Conservation (phyloP, 345 rosid species). For the Carallia brachiata region DNA sequence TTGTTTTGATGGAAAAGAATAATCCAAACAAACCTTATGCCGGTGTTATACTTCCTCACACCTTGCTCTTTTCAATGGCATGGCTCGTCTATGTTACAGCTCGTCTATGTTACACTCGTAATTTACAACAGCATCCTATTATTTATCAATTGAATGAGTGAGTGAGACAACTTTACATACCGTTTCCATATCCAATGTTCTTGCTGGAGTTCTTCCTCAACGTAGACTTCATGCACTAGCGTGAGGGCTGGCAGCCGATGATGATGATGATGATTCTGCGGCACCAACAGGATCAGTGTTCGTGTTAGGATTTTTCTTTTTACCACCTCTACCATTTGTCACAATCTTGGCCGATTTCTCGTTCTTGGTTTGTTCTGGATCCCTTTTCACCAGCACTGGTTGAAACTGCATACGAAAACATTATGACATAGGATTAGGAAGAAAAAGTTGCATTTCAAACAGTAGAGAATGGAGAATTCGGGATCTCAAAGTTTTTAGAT, state of each 20-base stretch:
- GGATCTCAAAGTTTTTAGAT: background rate
- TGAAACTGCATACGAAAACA: conserved; percentile 51
- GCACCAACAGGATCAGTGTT: conserved; percentile 45
- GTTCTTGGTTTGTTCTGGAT: conserved; percentile 45
- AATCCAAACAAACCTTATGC: background rate
- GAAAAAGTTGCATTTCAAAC: background rate
- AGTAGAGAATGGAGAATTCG: background rate
- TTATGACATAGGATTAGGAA: background rate
- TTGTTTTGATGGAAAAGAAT: too few species aligned
- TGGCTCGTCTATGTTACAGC: conserved; percentile 18
- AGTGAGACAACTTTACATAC: background rate
- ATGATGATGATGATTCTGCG: conserved; percentile 54
- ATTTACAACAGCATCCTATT: background rate
- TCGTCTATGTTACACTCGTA: background rate
- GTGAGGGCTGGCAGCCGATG: conserved; percentile 43
- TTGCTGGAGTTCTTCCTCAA: background rate
- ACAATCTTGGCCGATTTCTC: conserved; percentile 47
- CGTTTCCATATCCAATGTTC: background rate
- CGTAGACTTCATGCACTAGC: conserved; percentile 30
- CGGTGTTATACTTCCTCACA: background rate
- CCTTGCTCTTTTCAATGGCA: conserved; percentile 6
- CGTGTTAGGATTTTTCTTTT: conserved; percentile 3
- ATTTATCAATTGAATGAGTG: background rate
- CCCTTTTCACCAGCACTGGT: conserved; percentile 81
- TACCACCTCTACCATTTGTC: conserved; percentile 44